Percentiles rank a stretch among this genome's conserved stretches.
phyloP scores from a whole-genome alignment of 805 yeast genomes.

The Metschnikowia similis region DNA sequence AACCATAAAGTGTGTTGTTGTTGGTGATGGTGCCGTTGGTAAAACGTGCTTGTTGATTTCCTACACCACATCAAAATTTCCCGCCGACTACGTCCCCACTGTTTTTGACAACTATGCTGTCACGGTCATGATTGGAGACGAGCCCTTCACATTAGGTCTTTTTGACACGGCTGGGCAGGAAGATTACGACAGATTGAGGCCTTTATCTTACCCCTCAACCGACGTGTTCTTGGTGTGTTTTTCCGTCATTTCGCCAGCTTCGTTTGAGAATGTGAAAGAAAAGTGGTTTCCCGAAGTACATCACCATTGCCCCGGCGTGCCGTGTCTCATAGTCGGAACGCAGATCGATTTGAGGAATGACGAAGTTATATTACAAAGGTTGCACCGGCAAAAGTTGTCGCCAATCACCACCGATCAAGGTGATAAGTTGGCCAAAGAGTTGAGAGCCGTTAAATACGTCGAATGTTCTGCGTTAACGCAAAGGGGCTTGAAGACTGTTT shows the following conservation, averaged over 20 bases:
- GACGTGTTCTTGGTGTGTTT: slow-evolving; percentile 96
- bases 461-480: slow-evolving; percentile 98
- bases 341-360: slow-evolving; percentile 94
- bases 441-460: slow-evolving; percentile 93
- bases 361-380: slow-evolving; percentile 81
- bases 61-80: slow-evolving; percentile 94
- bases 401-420: slow-evolving; percentile 88
- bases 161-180: slow-evolving; percentile 99
- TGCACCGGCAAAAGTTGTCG: slow-evolving; percentile 82
- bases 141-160: slow-evolving; percentile 94
- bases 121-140: slow-evolving; percentile 95
- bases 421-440: slow-evolving; percentile 86
- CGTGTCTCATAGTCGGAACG: slow-evolving; percentile 94
- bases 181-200: slow-evolving; percentile 96
- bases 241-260: slow-evolving; percentile 94
- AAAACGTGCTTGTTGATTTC: slow-evolving; percentile 93
- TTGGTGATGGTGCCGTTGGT: slow-evolving; percentile 99
- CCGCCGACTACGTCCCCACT: slow-evolving; percentile 98
- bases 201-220: slow-evolving; percentile 93
- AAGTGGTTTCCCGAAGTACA: slow-evolving; percentile 98
- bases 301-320: slow-evolving; percentile 98
- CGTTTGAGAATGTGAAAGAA: slow-evolving; percentile 95
- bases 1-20: slow-evolving; percentile 91
- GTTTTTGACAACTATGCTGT: slow-evolving; percentile 95
- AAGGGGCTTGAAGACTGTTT: slow-evolving; percentile 94